These are phyloP conservation scores for Styphnolobium japonicum DNA, from an alignment of 306 rosid genomes.

Conservation along the genomic window DNA sequence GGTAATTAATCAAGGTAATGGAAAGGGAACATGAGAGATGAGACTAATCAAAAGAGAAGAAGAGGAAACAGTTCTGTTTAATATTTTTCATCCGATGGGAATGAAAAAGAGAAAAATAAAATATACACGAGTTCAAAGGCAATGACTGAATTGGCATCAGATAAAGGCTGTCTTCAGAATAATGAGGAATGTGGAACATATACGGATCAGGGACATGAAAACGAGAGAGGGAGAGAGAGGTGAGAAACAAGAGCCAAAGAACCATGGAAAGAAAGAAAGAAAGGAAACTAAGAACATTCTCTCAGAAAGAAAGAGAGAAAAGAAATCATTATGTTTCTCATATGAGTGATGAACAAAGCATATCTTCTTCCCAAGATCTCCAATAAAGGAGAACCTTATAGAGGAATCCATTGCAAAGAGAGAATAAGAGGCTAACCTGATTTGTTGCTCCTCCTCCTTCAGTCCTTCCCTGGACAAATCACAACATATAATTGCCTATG, in stretches of 20 bases:
- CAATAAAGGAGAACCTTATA: slow-evolving; percentile 26
- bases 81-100: not conserved
- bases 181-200: not conserved
- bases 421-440: slow-evolving; percentile 40
- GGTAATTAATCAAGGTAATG: not conserved
- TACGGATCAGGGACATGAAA: not conserved
- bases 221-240: not conserved
- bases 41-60: slow-evolving; percentile 10
- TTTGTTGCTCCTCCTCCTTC: slow-evolving; percentile 50
- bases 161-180: slow-evolving; percentile 6
- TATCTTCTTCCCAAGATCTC: slow-evolving; percentile 20
- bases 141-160: not conserved
- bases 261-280: not conserved
- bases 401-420: slow-evolving; percentile 28
- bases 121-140: not conserved
- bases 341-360: slow-evolving; percentile 8
- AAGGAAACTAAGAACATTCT: slow-evolving; percentile 13
- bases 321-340: not conserved
- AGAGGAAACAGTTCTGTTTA: not conserved
- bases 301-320: slow-evolving; percentile 32
- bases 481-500: slow-evolving; percentile 42
- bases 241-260: not conserved
- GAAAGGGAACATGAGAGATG: not conserved
- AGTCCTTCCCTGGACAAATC: slow-evolving; percentile 53
- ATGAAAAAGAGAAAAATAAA: not conserved